Percentiles rank a stretch among this genome's conserved stretches.
Conservation (phyloP, 208 protist genomes). For the Trichomonas gallinae region DNA sequence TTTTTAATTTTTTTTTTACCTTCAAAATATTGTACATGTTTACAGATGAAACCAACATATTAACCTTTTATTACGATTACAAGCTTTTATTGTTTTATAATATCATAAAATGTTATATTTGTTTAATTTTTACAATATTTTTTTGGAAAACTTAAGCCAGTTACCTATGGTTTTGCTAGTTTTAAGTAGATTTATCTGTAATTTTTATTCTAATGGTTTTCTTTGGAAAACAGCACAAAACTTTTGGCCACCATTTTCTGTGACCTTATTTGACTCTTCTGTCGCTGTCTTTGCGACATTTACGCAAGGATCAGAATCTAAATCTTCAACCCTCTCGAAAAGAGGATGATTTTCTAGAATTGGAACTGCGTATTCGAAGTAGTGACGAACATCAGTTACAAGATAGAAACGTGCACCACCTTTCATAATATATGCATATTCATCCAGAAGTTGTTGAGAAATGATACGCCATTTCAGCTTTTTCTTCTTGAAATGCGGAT, state of each 20-base stretch:
- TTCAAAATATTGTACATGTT: too few species aligned
- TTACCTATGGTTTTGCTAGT: too few species aligned
- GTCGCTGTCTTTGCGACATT: not conserved
- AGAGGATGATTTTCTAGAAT: slow-evolving; percentile 30
- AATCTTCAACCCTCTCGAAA: slow-evolving; percentile 11
- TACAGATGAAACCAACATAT: too few species aligned
- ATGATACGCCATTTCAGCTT: slow-evolving; percentile 28
- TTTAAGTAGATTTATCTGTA: too few species aligned
- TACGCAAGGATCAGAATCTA: not conserved
- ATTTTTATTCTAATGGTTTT: not conserved
- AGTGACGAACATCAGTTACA: slow-evolving; percentile 38
- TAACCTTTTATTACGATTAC: too few species aligned
- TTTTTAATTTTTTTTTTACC: too few species aligned
- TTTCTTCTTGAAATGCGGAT: slow-evolving; percentile 40
- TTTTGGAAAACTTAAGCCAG: too few species aligned
- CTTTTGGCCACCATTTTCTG: not conserved
- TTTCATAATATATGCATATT: slow-evolving; percentile 33
- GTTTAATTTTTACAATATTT: too few species aligned
- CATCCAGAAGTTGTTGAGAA: slow-evolving; percentile 8
- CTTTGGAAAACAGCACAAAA: not conserved
- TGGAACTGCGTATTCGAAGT: slow-evolving; percentile 29
- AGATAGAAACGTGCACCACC: slow-evolving; percentile 25
- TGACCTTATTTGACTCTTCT: not conserved
- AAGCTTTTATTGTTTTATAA: too few species aligned
- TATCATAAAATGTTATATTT: too few species aligned